A percentile compares a stretch with the other conserved stretches of the same genome.
Conservation (phyloP, 495 filamentous ascomycete species). For the Pseudevernia furfuracea region DNA sequence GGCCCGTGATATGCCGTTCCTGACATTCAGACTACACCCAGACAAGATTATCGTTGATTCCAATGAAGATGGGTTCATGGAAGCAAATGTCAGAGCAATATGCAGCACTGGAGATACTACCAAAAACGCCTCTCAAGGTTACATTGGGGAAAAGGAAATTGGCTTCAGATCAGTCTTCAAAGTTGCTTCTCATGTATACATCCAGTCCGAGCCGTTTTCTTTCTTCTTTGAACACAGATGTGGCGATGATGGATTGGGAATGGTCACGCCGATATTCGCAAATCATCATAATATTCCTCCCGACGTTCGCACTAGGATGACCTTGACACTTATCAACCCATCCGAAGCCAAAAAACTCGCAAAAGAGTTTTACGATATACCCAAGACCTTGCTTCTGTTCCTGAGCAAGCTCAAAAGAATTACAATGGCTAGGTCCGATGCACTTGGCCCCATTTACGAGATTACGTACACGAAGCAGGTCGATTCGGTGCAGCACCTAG, state of each 20-base stretch:
- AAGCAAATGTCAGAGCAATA: conserved; percentile 33
- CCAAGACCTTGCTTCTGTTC: conserved; percentile 7
- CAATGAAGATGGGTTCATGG: conserved; percentile 41
- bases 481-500: background rate
- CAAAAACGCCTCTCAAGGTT: conserved; percentile 33
- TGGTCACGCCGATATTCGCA: background rate
- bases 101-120: conserved; percentile 21
- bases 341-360: background rate
- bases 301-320: conserved; percentile 5
- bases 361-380: background rate
- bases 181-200: conserved; percentile 38
- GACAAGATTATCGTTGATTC: conserved; percentile 35
- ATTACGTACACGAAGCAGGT: background rate
- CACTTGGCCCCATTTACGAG: background rate
- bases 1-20: conserved; percentile 22
- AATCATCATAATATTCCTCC: background rate
- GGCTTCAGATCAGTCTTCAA: conserved; percentile 50
- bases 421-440: too few relatives aligned
- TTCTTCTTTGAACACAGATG: conserved; percentile 34
- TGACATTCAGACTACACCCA: conserved; percentile 32
- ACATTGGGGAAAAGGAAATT: conserved; percentile 46
- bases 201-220: conserved; percentile 41
- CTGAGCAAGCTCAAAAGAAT: background rate
- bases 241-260: background rate
- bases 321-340: background rate